These are phyloP conservation scores for Rhypophila decipiens DNA, from an alignment of 495 filamentous ascomycete species.

Conservation along the genomic window DNA sequence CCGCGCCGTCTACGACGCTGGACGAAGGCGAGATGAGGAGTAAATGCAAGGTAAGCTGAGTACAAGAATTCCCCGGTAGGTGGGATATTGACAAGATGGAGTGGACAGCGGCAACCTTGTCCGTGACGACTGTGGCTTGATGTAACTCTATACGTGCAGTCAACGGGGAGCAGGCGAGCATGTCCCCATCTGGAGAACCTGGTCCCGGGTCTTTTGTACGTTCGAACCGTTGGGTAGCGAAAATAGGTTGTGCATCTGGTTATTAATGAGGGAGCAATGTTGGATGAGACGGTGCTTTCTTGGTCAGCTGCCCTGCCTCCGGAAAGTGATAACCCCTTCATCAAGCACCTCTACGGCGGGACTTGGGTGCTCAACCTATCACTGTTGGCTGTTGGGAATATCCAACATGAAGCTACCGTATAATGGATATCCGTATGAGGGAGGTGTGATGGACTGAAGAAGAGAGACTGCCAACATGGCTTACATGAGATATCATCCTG, in stretches of 20 bases:
- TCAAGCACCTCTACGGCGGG: not conserved
- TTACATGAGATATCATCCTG: too few relatives aligned
- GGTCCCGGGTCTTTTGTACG: too few relatives aligned
- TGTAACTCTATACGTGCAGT: constrained; percentile 17
- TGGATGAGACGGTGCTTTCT: too few relatives aligned
- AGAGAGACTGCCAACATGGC: too few relatives aligned
- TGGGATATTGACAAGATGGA: too few relatives aligned
- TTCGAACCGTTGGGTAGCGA: not conserved
- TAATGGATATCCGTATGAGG: too few relatives aligned
- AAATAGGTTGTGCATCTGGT: not conserved
- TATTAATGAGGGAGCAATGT: too few relatives aligned
- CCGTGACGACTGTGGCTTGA: constrained; percentile 21
- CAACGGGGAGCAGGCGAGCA: constrained; percentile 12
- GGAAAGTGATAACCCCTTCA: not conserved
- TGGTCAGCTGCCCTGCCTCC: not conserved
- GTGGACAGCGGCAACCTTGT: constrained; percentile 17
- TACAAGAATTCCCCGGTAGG: constrained; percentile 13
- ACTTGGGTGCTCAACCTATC: too few relatives aligned
- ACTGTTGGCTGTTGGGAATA: too few relatives aligned
- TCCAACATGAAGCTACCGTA: too few relatives aligned
- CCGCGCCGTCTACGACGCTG: not conserved
- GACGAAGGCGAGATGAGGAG: not conserved
- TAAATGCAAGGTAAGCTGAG: not conserved
- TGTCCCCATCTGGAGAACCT: constrained; percentile 2
- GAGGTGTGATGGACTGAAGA: too few relatives aligned